These are phyloP conservation scores for Hortaea sp. DNA, from an alignment of 2,329 filamentous ascomycete species.

Conservation along the genomic window DNA sequence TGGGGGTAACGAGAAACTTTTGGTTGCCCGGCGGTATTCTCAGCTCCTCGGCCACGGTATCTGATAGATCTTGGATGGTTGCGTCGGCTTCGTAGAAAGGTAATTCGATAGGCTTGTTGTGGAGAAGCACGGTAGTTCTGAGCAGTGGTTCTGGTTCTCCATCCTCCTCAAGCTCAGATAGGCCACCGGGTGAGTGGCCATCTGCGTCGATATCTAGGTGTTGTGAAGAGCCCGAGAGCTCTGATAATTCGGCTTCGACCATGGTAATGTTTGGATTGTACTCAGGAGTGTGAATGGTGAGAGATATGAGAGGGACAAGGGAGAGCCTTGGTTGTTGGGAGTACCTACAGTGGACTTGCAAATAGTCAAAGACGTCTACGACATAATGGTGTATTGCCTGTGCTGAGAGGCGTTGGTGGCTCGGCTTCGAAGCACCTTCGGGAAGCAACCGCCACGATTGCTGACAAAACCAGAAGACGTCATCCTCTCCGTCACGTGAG, in stretches of 20 bases:
- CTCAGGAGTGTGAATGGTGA: no score
- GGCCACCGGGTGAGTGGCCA: background rate
- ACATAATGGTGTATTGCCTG: no score
- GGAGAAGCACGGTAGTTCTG: conserved; percentile 44
- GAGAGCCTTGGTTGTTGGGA: no score
- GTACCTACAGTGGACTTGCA: no score
- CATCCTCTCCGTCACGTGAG: no score
- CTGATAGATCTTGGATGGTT: conserved; percentile 50
- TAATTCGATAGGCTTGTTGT: conserved; percentile 41
- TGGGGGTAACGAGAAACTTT: conserved; percentile 56
- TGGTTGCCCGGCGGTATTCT: conserved; percentile 54
- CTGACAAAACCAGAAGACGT: no score
- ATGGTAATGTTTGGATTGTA: background rate
- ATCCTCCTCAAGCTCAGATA: conserved; percentile 6
- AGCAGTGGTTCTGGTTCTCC: conserved; percentile 18
- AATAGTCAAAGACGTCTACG: no score
- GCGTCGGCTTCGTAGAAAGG: conserved; percentile 36
- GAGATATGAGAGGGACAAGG: no score
- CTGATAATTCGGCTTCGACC: background rate
- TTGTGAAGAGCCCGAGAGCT: background rate
- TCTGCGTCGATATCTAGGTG: background rate
- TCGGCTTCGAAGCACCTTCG: no score
- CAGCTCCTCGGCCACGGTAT: conserved; percentile 45
- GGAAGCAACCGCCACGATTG: no score
- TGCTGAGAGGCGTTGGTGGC: no score